Percentiles rank a stretch among this genome's conserved stretches.
These are phyloP conservation scores for Ceratonia siliqua DNA, from an alignment of 306 rosid genomes.

Conservation along the genomic window DNA sequence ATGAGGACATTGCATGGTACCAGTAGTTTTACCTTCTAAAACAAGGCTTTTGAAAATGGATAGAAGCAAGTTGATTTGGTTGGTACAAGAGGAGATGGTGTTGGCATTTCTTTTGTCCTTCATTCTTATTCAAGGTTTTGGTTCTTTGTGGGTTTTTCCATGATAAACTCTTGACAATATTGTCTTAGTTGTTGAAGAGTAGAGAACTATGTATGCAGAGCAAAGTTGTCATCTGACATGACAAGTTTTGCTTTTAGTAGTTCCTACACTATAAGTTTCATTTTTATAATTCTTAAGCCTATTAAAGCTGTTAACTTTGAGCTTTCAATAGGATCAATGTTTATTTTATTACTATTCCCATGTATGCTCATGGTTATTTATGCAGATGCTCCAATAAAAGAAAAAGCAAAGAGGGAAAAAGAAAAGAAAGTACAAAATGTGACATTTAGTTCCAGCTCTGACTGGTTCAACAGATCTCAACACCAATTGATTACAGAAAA, in stretches of 20 bases:
- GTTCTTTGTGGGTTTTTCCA: not conserved
- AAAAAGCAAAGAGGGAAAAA: not conserved
- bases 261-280: not conserved
- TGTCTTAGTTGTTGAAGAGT: not conserved
- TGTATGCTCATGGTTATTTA: not conserved
- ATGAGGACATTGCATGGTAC: not conserved
- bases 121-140: not conserved
- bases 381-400: not conserved
- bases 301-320: not conserved
- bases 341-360: not conserved
- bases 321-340: not conserved
- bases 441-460: not conserved
- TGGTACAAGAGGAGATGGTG: not conserved
- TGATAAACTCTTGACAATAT: not conserved
- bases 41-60: not conserved
- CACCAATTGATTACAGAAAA: slow-evolving; percentile 1
- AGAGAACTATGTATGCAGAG: not conserved
- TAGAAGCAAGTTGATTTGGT: not conserved
- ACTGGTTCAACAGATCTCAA: not conserved
- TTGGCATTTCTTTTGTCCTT: not conserved
- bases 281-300: not conserved
- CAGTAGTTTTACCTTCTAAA: not conserved
- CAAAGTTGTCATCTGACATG: not conserved
- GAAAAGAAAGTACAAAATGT: not conserved
- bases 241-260: not conserved